Conservation (phyloP, 2,329 filamentous ascomycete genomes). For the Trichoderma harzianum region DNA sequence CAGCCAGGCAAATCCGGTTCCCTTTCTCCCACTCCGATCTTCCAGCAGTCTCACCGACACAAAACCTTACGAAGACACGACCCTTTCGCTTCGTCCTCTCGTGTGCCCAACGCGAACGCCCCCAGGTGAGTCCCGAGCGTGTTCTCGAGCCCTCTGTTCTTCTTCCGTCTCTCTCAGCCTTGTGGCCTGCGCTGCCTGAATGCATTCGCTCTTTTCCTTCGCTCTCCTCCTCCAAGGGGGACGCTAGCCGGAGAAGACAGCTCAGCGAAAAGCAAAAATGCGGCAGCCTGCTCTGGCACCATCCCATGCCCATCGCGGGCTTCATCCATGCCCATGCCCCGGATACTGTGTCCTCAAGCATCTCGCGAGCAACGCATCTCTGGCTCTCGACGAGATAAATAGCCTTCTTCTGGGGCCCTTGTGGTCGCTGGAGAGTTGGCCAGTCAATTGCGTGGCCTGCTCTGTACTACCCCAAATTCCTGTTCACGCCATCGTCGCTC, state of each 20-base stretch:
- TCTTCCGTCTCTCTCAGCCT: not conserved
- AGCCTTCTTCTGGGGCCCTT: constrained; percentile 8
- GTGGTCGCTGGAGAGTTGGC: not conserved
- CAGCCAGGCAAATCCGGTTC: not conserved
- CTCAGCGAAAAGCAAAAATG: constrained; percentile 19
- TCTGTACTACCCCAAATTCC: constrained; percentile 13
- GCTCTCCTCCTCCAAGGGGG: constrained; percentile 9
- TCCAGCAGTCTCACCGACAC: constrained; percentile 19
- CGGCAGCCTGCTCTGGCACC: constrained; percentile 18
- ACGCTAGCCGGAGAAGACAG: constrained; percentile 18
- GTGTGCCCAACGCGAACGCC: constrained; percentile 9
- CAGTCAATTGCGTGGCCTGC: constrained; percentile 7
- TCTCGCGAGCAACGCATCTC: constrained; percentile 12
- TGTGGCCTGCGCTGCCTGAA: not conserved
- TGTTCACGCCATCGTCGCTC: constrained; percentile 16
- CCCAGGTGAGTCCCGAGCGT: constrained; percentile 7
- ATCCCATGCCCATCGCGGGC: not conserved
- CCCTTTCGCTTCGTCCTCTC: constrained; percentile 14
- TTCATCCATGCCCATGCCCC: constrained; percentile 1
- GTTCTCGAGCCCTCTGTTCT: not conserved
- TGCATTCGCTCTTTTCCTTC: not conserved
- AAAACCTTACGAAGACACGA: constrained; percentile 15
- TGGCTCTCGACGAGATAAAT: constrained; percentile 14
- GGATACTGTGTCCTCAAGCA: constrained; percentile 27
- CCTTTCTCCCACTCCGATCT: constrained; percentile 17